A percentile compares a stretch with the other conserved stretches of the same genome.
These are phyloP conservation scores for Aureobasidium melanogenum DNA, from an alignment of 2,329 filamentous ascomycete genomes.

Conservation along the genomic window DNA sequence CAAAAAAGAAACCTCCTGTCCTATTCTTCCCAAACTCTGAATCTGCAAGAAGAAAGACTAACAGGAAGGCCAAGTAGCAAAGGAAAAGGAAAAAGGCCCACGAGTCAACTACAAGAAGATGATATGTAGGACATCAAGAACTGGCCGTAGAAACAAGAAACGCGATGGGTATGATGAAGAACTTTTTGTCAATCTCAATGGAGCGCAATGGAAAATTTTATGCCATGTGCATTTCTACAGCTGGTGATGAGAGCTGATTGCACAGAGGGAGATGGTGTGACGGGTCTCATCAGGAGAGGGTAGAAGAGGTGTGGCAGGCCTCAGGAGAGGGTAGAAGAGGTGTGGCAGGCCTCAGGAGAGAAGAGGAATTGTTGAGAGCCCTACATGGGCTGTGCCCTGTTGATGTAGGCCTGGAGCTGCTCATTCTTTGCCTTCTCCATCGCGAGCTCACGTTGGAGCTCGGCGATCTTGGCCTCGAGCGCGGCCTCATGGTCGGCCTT, in stretches of 20 bases:
- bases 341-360: neutral
- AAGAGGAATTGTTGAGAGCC: neutral
- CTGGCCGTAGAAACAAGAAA: neutral
- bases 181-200: neutral
- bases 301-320: neutral
- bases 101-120: neutral
- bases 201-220: neutral
- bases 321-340: neutral
- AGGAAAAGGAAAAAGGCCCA: neutral
- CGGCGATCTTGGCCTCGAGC: conserved; percentile 61
- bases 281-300: too few relatives aligned
- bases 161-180: neutral
- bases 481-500: conserved; percentile 70
- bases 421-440: neutral
- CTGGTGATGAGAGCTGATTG: neutral
- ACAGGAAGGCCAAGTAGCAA: too few relatives aligned
- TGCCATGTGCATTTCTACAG: neutral
- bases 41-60: neutral
- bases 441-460: conserved; percentile 33
- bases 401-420: neutral
- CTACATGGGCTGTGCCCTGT: neutral
- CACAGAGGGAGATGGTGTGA: neutral
- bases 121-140: neutral
- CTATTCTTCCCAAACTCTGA: too few relatives aligned
- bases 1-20: neutral